Base-by-base conservation (phyloP, 345 rosid species). In the Euphorbia peplus region DNA sequence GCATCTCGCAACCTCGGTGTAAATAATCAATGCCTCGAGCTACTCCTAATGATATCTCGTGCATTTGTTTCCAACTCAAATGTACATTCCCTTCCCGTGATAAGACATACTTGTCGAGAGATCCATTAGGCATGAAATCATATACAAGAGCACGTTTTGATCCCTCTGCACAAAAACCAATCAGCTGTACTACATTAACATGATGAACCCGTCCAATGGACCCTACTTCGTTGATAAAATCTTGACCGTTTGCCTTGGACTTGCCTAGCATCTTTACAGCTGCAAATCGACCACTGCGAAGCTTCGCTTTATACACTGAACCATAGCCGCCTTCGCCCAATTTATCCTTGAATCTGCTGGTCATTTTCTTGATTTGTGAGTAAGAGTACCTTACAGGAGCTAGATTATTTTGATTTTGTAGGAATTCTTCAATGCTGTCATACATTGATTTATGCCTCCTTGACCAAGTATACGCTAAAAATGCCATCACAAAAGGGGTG, bases 281-380 rank as follows among this genome's bases (percentile, higher is more conserved):
- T 57, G 72, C 72, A 68, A 68, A 47, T 7, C n/a, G 72, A 19
- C 72, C 57, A 15, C 72, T 68, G 42, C 72, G 47, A 59, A 68
- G 71, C 64, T 44, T 69, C 16, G 32, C 66, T 60, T 69, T 60
- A 24, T 47, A 60, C 5, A 69, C 66, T 13, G 66, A 59, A 12
- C 73, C 73, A 35, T 69, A 69, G 21, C 66, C 73, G 16, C 73
- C 73, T 69, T 69, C 47, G 7, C 73, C 73, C 21, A 69, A 50
- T 37, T 69, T 69, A 3, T 69, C 66, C 60, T 60, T 70, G 28
- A 69, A 70, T 3, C 57, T 52, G 11, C 25, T 60, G 2, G 67
- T 60, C 66, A 70, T 70, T 39, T 61, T 70, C 73, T 46, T 60
- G 28, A 70, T 32, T 16, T 60, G 25, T 14, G 67, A 62, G 60